Evolutionary conservation across 371 early-diverging fungal genomes (phyloP), one percentile per base, ranked within the genome.

Genomic region (Apophysomyces sp.): DNA sequence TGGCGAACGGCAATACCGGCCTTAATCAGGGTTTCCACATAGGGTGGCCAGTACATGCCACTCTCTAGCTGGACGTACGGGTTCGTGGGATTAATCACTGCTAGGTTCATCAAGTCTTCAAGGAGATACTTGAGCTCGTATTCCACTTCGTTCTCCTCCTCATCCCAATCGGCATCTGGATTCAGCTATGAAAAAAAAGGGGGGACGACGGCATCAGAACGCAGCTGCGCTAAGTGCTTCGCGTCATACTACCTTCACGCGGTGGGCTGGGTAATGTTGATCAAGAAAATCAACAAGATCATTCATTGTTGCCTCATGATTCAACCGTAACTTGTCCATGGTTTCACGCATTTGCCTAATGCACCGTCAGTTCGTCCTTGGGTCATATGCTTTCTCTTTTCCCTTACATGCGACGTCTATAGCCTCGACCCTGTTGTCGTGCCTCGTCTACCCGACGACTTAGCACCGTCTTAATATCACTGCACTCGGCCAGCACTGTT

Each of bases 61-160:
- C 66, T 71, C 15, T 63, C 61, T 11, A 87, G 51, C 2, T 55
- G 31, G 9, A 83, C 24, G 41, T 85, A 87, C 0, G 87, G 84
- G 44, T 82, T 68, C 12, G 68, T 68, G 3, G 83, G 81, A 9
- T 61, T 63, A 16, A 66, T 56, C 15, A 74, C 73, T 1, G 80
- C 73, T n/a, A 71, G 57, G 54, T 87, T 87, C 84, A 87, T 83
- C 28, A 87, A 52, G 54, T 87, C 84, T 40, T 77, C 74, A 13
- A 81, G 41, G 1, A 81, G 59, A 28, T 52, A 61, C 16, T 72
- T 74, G 2, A 81, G 36, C 6, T 76, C 69, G 51, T 74, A 80
- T 64, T 62, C 61, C 5, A 15, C 39, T 7, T 61, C 68, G 16
- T 65, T 58, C 32, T 52, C 40, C 39, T 71, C 62, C 8, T 55